These are phyloP conservation scores for Talaromyces adpressus DNA, from an alignment of 495 filamentous ascomycete species.

Conservation along the genomic window DNA sequence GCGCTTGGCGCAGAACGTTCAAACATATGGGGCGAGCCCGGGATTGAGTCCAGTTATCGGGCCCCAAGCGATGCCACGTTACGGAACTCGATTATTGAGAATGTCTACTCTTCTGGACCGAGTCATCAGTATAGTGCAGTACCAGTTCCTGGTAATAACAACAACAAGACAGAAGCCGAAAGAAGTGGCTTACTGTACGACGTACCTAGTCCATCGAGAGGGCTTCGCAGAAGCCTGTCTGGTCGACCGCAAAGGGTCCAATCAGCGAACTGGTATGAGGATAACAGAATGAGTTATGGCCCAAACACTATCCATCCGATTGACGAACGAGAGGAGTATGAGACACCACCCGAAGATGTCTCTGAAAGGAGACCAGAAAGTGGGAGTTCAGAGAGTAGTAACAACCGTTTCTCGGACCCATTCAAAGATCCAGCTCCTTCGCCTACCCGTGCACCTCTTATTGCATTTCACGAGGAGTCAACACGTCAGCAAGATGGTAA, in stretches of 20 bases:
- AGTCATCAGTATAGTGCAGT: conserved; percentile 10
- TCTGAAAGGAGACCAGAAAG: conserved; percentile 14
- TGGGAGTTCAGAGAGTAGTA: not conserved
- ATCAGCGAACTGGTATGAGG: conserved; percentile 35
- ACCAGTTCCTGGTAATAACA: conserved; percentile 1
- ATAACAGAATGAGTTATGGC: conserved; percentile 36
- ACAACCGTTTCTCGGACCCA: conserved; percentile 1
- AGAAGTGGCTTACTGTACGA: conserved; percentile 50
- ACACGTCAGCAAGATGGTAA: not conserved
- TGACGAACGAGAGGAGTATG: conserved; percentile 66
- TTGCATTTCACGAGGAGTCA: conserved; percentile 1
- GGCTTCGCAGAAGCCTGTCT: conserved; percentile 34
- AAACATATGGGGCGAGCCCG: conserved; percentile 33
- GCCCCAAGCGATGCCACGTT: not conserved
- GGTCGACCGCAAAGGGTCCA: conserved; percentile 11
- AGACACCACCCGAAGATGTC: conserved; percentile 22
- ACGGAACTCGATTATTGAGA: conserved; percentile 6
- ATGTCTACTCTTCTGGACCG: not conserved
- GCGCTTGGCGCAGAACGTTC: conserved; percentile 42
- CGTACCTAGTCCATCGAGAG: conserved; percentile 47
- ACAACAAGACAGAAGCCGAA: conserved; percentile 32
- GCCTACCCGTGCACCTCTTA: not conserved
- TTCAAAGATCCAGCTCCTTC: conserved; percentile 4
- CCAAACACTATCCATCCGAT: conserved; percentile 56
- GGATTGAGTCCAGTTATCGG: conserved; percentile 8